Evolutionary conservation across 106 monocot genomes (phyloP), one percentile per base, ranked within the genome.

Genomic region (Dendrobium chrysotoxum): DNA sequence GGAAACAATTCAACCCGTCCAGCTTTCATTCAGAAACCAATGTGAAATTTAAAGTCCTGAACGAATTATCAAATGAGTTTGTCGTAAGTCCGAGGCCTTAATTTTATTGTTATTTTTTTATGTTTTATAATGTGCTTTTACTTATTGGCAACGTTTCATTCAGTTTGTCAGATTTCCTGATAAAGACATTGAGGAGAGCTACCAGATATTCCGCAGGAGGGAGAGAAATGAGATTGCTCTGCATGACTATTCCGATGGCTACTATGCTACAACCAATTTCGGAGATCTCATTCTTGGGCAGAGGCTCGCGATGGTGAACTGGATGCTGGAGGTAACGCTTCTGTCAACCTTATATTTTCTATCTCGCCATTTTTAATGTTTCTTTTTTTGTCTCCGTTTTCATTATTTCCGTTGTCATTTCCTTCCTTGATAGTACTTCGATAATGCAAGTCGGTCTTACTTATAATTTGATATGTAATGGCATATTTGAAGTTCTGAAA

Each of bases 161-260:
- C 84, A 94, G 97, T 65, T 86, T 65, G 26, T 84, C 80, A 86
- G 77, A 61, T 93, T 99, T 81, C 87, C 92, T 61, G 81, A 88
- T 23, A 87, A 80, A 45, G 89, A 91, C 5, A 90, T 92, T 39
- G 98, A 99, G 89, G 98, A 91, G 84, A 95, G 95, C 85, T 99
- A 95, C 77, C 78, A 77, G 79, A 53, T 66, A 46, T 79, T 99
- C 47, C 86, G 98, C 53, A 82, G 85, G 38, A 85, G 98, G 30
- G 98, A 99, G 88, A 82, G 83, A 73, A 87, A 46, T 23, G 87
- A 81, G 50, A 82, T 72, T 11, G 26, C 78, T 10, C 73, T 90
- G 40, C 77, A 79, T 30, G 82, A 93, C 66, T 91, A 88, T 82
- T 77, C 81, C 40, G 83, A 81, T 46, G 86, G 77, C 17, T 92